Evolutionary conservation across 73 alveolate genomes (phyloP).

Genomic region (Urostyla sp.): DNA sequence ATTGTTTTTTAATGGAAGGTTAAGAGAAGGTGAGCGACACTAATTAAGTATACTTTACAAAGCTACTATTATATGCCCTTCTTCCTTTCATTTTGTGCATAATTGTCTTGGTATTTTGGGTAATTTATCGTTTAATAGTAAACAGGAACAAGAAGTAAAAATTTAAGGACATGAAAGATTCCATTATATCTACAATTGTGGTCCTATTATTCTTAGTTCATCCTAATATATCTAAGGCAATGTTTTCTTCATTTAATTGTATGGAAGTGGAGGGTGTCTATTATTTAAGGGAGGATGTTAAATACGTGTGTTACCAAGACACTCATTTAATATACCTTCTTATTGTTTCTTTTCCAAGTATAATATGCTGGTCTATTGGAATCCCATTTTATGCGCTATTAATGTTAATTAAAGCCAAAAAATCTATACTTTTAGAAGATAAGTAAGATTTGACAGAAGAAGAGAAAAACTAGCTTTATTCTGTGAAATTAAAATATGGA

Average conservation of each 20-base stretch:
- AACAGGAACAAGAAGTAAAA: too few relatives aligned
- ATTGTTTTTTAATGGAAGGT: constrained; percentile 31
- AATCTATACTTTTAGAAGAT: too few relatives aligned
- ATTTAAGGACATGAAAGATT: constrained; percentile 14
- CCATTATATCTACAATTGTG: constrained; percentile 27
- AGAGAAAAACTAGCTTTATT: too few relatives aligned
- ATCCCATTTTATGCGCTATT: constrained; percentile 46
- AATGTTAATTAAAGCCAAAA: background rate
- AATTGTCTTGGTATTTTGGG: constrained; percentile 14
- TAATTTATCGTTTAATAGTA: background rate
- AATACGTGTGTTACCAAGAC: constrained; percentile 30
- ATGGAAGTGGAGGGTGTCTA: background rate
- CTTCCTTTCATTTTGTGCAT: background rate
- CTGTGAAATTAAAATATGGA: too few relatives aligned
- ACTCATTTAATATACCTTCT: background rate
- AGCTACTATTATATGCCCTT: background rate
- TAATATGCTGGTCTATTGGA: constrained; percentile 53
- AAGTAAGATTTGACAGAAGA: too few relatives aligned
- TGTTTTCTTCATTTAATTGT: constrained; percentile 31
- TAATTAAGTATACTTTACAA: background rate
- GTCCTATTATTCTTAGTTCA: constrained; percentile 55
- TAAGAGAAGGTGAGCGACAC: background rate
- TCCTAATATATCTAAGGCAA: constrained; percentile 39
- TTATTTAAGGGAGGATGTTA: constrained; percentile 23
- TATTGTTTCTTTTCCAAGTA: constrained; percentile 41